These are phyloP conservation scores for Drosera spatulata DNA, from an alignment of 179 eudicot species.

Conservation along the genomic window DNA sequence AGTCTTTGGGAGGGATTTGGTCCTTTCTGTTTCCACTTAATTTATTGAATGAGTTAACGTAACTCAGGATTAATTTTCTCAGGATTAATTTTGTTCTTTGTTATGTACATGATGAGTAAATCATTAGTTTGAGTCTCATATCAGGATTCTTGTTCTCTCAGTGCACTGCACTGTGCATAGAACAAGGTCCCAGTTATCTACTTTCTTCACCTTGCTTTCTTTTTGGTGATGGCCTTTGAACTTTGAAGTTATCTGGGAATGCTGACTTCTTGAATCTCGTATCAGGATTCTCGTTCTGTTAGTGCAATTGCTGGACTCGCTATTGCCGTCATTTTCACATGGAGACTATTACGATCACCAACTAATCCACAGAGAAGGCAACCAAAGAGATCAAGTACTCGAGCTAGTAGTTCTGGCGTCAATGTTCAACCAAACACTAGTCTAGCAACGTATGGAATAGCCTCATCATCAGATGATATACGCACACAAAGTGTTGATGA, in stretches of 20 bases:
- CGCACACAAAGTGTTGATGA: constrained; percentile 68
- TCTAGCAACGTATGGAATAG: constrained; percentile 24
- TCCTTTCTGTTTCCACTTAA: no score
- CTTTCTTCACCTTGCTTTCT: no score
- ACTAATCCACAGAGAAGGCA: constrained; percentile 59
- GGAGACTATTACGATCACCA: constrained; percentile 61
- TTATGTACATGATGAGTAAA: no score
- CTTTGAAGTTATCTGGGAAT: not conserved
- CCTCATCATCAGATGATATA: constrained; percentile 48
- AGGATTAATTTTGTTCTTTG: no score
- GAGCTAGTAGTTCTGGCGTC: constrained; percentile 47
- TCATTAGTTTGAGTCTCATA: no score
- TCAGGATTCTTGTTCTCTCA: no score
- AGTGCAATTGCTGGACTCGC: constrained; percentile 88
- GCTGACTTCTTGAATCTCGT: not conserved
- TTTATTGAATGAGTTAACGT: no score
- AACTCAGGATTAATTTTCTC: no score
- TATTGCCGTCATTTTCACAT: constrained; percentile 66
- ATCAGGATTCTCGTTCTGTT: constrained; percentile 61
- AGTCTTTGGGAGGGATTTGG: no score
- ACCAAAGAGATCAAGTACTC: constrained; percentile 57
- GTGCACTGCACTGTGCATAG: no score
- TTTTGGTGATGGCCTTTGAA: no score
- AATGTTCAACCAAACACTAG: constrained; percentile 31
- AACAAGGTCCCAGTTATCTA: no score